These are phyloP conservation scores for Coniosporium uncinatum DNA, from an alignment of 2,329 filamentous ascomycete genomes.

Conservation along the genomic window DNA sequence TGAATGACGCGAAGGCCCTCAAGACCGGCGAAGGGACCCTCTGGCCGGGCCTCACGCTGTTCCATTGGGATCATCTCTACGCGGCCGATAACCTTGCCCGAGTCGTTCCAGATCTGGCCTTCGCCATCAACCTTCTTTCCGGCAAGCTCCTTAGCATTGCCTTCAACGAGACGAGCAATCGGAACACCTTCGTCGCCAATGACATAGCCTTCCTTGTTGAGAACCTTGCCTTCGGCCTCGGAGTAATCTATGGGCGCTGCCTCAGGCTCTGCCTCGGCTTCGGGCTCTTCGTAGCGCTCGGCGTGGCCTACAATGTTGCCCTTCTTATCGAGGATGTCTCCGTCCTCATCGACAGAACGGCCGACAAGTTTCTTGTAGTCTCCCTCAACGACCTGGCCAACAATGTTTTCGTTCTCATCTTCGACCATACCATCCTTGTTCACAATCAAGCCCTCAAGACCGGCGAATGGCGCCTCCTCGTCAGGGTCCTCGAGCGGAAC, in stretches of 20 bases:
- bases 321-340: conserved; percentile 47
- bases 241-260: conserved; percentile 35
- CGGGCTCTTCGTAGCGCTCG: conserved; percentile 57
- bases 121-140: conserved; percentile 68
- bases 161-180: conserved; percentile 62
- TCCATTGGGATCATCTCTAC: conserved; percentile 64
- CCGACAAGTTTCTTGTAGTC: conserved; percentile 45
- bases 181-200: conserved; percentile 43
- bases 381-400: conserved; percentile 41
- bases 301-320: conserved; percentile 45
- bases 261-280: conserved; percentile 45
- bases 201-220: conserved; percentile 45
- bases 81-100: conserved; percentile 63
- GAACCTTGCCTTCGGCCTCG: conserved; percentile 34
- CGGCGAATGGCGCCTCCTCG: conserved; percentile 42
- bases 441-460: conserved; percentile 42
- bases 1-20: conserved; percentile 40
- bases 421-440: conserved; percentile 43
- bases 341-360: conserved; percentile 43
- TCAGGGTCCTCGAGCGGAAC: conserved; percentile 37
- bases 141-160: conserved; percentile 55
- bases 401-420: conserved; percentile 43
- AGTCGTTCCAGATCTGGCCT: conserved; percentile 67
- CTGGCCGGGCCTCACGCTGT: conserved; percentile 47
- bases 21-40: conserved; percentile 43